Conservation (phyloP, 495 filamentous ascomycete species). For the Corynascus novoguineensis region DNA sequence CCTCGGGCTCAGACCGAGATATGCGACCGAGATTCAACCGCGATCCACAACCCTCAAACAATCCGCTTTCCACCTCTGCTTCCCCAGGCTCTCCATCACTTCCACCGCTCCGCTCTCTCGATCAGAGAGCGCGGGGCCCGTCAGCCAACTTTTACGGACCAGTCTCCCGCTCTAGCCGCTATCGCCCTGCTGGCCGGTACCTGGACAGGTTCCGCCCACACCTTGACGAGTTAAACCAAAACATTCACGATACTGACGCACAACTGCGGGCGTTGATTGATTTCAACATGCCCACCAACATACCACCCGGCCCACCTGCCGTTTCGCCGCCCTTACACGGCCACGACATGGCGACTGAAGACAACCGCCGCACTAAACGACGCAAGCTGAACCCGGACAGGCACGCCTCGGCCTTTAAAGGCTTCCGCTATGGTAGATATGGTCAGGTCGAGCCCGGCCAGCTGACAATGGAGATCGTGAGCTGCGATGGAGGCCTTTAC, state of each 20-base stretch:
- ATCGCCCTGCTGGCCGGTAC: slow-evolving; percentile 28
- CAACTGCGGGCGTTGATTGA: slow-evolving; percentile 46
- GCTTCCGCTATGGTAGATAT: slow-evolving; percentile 71
- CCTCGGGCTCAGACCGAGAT: slow-evolving; percentile 33
- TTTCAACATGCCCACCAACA: slow-evolving; percentile 24
- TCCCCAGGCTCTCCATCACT: slow-evolving; percentile 29
- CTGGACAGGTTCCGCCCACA: slow-evolving; percentile 26
- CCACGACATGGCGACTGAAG: slow-evolving; percentile 37
- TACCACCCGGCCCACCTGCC: slow-evolving; percentile 37
- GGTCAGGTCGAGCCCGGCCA: slow-evolving; percentile 77
- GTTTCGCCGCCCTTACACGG: slow-evolving; percentile 28
- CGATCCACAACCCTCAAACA: slow-evolving; percentile 31
- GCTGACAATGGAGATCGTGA: slow-evolving; percentile 77
- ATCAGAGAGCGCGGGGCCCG: slow-evolving; percentile 24
- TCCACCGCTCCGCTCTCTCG: slow-evolving; percentile 39
- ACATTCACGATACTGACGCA: slow-evolving; percentile 40
- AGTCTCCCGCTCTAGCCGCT: slow-evolving; percentile 25
- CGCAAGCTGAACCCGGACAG: slow-evolving; percentile 67
- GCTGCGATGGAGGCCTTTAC: slow-evolving; percentile 83
- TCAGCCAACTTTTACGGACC: slow-evolving; percentile 24
- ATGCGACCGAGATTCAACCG: slow-evolving; percentile 34
- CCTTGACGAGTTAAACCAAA: slow-evolving; percentile 24
- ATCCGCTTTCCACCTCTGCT: slow-evolving; percentile 18
- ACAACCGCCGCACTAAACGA: slow-evolving; percentile 58
- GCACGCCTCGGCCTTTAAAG: slow-evolving; percentile 44